Conservation (phyloP, 805 yeast species). For the Pichia cephalocereana region DNA sequence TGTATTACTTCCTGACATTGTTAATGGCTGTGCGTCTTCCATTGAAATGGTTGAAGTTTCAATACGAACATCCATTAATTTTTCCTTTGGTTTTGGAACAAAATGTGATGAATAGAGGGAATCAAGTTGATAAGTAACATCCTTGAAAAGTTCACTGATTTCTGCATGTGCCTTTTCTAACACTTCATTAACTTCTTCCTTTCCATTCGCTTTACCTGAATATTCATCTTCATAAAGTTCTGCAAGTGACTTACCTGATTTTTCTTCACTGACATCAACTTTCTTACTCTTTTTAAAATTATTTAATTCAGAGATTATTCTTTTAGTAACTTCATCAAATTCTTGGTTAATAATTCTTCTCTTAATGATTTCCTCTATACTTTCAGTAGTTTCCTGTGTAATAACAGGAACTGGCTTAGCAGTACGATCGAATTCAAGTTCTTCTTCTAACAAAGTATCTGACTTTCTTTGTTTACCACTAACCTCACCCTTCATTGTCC, state of each 20-base stretch:
- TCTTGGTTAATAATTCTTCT: conserved; percentile 65
- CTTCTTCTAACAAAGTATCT: conserved; percentile 77
- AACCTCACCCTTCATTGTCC: conserved; percentile 95
- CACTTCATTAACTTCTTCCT: conserved; percentile 46
- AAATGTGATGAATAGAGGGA: conserved; percentile 91
- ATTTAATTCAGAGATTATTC: conserved; percentile 58
- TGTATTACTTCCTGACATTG: conserved; percentile 59
- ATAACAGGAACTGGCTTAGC: conserved; percentile 95
- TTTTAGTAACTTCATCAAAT: conserved; percentile 77
- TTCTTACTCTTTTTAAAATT: conserved; percentile 45
- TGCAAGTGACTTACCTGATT: conserved; percentile 81
- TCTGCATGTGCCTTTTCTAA: conserved; percentile 69
- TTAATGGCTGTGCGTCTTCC: conserved; percentile 96
- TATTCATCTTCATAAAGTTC: conserved; percentile 87
- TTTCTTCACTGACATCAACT: conserved; percentile 70
- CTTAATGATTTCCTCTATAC: conserved; percentile 81
- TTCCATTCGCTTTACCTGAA: conserved; percentile 20
- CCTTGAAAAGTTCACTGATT: conserved; percentile 53
- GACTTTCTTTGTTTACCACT: conserved; percentile 70
- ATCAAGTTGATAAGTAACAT: conserved; percentile 65
- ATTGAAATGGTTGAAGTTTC: conserved; percentile 73
- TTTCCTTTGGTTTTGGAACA: conserved; percentile 82
- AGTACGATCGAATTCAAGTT: conserved; percentile 82
- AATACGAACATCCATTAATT: conserved; percentile 70
- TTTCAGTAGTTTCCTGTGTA: conserved; percentile 79